A percentile compares a stretch with the other conserved stretches of the same genome.
Evolutionary conservation across 2,329 filamentous ascomycete species (phyloP).

Genomic region (Aureobasidium musti): DNA sequence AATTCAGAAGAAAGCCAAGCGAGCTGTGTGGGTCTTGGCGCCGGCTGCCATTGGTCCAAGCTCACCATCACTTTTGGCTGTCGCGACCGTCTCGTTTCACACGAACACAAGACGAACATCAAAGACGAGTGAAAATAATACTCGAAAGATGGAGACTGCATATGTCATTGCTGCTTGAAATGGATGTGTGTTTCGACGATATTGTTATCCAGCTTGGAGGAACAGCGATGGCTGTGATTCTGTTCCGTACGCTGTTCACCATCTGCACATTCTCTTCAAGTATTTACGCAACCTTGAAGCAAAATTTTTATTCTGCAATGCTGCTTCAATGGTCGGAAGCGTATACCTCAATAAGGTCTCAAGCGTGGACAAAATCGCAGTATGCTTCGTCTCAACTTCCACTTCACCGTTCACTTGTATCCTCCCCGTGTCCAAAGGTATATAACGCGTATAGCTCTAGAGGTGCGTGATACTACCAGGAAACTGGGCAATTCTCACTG

Average conservation of each 20-base stretch:
- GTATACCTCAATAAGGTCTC: background rate
- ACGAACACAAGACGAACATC: background rate
- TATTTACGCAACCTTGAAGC: no score
- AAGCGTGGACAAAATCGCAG: background rate
- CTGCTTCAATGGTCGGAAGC: background rate
- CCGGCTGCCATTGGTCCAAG: background rate
- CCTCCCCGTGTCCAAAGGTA: no score
- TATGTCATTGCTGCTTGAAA: background rate
- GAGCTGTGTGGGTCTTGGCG: constrained; percentile 17
- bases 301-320: no score
- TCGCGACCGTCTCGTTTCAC: background rate
- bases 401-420: no score
- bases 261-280: background rate
- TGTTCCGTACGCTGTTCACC: background rate
- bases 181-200: background rate
- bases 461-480: no score
- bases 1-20: constrained; percentile 13
- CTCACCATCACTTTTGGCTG: background rate
- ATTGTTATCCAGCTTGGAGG: background rate
- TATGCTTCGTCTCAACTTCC: background rate
- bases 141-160: background rate
- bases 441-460: no score
- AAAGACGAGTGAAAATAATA: background rate
- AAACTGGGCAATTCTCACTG: no score
- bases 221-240: background rate